phyloP scores from a whole-genome alignment of 1,139 yeast species.

The Scheffersomyces illinoinensis region DNA sequence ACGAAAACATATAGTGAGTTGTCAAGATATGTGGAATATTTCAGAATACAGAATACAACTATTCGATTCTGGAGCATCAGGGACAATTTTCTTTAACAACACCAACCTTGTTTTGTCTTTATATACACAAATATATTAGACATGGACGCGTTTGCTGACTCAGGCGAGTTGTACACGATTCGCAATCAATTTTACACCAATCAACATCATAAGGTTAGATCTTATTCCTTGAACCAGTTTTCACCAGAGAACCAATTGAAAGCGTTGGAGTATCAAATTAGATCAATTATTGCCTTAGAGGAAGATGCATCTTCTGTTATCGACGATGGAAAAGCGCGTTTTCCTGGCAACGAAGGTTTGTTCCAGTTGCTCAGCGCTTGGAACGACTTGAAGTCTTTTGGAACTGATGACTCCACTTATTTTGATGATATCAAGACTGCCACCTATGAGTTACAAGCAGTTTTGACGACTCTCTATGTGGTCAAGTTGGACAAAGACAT shows the following conservation, averaged over 20 bases:
- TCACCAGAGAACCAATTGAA: conserved; percentile 38
- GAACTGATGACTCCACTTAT: conserved; percentile 29
- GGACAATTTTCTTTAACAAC: not conserved
- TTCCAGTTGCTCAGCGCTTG: conserved; percentile 43
- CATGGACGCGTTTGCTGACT: conserved; percentile 43
- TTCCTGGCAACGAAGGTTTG: conserved; percentile 37
- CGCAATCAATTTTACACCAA: conserved; percentile 50
- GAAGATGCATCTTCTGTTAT: conserved; percentile 45
- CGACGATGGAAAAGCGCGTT: conserved; percentile 35
- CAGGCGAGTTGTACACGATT: conserved; percentile 45
- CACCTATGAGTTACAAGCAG: conserved; percentile 39
- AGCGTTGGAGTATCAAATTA: conserved; percentile 43
- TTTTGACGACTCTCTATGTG: conserved; percentile 44
- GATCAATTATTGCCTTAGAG: conserved; percentile 43
- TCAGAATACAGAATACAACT: not conserved
- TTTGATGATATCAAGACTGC: conserved; percentile 37
- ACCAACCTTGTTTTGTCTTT: not conserved
- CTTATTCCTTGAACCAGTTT: conserved; percentile 34
- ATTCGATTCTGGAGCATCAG: not conserved
- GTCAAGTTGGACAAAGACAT: conserved; percentile 39
- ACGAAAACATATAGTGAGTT: not conserved
- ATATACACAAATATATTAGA: conserved; percentile 2
- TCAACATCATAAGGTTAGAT: conserved; percentile 41
- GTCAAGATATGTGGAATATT: not conserved
- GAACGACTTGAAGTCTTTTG: conserved; percentile 46